These are phyloP conservation scores for Xanthoconium separans DNA, from an alignment of 1,284 basidiomycete genomes.

Conservation along the genomic window DNA sequence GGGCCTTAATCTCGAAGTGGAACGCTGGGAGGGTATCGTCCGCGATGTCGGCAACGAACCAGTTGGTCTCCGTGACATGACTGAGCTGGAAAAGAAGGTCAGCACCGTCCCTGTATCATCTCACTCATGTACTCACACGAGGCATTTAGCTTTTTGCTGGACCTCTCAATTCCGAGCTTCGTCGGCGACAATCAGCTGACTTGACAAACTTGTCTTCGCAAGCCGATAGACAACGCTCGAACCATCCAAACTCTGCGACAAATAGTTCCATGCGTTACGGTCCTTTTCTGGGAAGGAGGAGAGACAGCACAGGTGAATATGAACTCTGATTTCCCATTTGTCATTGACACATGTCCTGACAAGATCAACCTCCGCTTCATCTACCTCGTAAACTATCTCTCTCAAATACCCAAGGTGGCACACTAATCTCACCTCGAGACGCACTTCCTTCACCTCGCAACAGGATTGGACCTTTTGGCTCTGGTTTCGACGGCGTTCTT, in stretches of 20 bases:
- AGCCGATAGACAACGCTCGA: slow-evolving; percentile 58
- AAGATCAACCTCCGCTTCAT: slow-evolving; percentile 48
- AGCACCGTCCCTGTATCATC: slow-evolving; percentile 22
- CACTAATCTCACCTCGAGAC: slow-evolving; percentile 57
- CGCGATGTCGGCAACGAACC: slow-evolving; percentile 73
- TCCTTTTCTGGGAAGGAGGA: slow-evolving; percentile 54
- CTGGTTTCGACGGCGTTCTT: slow-evolving; percentile 72
- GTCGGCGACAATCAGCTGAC: slow-evolving; percentile 76
- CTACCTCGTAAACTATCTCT: slow-evolving; percentile 70
- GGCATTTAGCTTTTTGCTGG: slow-evolving; percentile 63
- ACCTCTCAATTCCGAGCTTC: slow-evolving; percentile 76
- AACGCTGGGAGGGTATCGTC: slow-evolving; percentile 83
- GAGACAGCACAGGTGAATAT: slow-evolving; percentile 62
- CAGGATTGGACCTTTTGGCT: slow-evolving; percentile 50
- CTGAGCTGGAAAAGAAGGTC: slow-evolving; percentile 88
- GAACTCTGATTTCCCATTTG: background rate
- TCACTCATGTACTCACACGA: slow-evolving; percentile 30
- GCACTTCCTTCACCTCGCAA: slow-evolving; percentile 64
- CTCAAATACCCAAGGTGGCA: slow-evolving; percentile 53
- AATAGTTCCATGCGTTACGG: slow-evolving; percentile 66
- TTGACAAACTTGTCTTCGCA: slow-evolving; percentile 56
- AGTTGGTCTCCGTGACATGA: slow-evolving; percentile 74
- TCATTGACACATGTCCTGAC: slow-evolving; percentile 14
- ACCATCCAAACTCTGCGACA: slow-evolving; percentile 45
- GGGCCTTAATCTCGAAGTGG: slow-evolving; percentile 80